Evolutionary conservation across 495 filamentous ascomycete genomes (phyloP).

Genomic region (Penicillium atrosanguineum): DNA sequence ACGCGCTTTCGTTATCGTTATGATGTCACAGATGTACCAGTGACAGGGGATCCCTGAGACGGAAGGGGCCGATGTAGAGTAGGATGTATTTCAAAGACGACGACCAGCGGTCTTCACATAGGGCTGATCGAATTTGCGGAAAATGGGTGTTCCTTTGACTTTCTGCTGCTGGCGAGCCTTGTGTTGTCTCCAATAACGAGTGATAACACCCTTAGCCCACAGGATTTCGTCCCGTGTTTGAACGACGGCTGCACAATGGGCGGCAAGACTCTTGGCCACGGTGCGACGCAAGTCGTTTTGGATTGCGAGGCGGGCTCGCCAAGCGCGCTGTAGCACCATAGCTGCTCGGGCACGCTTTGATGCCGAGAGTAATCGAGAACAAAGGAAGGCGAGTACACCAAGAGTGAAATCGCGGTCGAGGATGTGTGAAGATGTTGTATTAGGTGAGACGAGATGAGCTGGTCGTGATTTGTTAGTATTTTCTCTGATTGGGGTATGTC

Average conservation of each 20-base stretch:
- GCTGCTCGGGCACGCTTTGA: slow-evolving; percentile 46
- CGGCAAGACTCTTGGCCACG: slow-evolving; percentile 43
- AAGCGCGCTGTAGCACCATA: slow-evolving; percentile 42
- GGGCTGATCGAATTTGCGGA: slow-evolving; percentile 1
- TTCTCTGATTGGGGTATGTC: neutral
- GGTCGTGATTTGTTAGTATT: slow-evolving; percentile 8
- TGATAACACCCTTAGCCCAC: slow-evolving; percentile 52
- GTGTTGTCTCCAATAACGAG: slow-evolving; percentile 40
- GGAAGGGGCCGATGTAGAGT: neutral
- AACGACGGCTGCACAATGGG: slow-evolving; percentile 45
- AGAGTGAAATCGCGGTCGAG: slow-evolving; percentile 53
- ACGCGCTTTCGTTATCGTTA: slow-evolving; percentile 10
- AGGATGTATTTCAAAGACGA: neutral
- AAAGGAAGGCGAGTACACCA: slow-evolving; percentile 58
- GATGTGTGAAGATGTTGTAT: slow-evolving; percentile 30
- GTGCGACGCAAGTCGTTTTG: slow-evolving; percentile 32
- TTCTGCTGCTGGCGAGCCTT: slow-evolving; percentile 16
- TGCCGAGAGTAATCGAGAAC: slow-evolving; percentile 57
- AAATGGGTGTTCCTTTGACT: neutral
- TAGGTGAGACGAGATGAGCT: slow-evolving; percentile 36
- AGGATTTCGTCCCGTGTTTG: slow-evolving; percentile 39
- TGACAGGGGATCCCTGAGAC: neutral
- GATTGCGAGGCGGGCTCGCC: slow-evolving; percentile 33
- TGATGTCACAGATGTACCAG: neutral
- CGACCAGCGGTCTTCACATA: neutral